Percentiles rank a stretch among this genome's conserved stretches.
phyloP scores from a whole-genome alignment of 352 stramenopile genomes.

The Globisporangium uncinulatum region DNA sequence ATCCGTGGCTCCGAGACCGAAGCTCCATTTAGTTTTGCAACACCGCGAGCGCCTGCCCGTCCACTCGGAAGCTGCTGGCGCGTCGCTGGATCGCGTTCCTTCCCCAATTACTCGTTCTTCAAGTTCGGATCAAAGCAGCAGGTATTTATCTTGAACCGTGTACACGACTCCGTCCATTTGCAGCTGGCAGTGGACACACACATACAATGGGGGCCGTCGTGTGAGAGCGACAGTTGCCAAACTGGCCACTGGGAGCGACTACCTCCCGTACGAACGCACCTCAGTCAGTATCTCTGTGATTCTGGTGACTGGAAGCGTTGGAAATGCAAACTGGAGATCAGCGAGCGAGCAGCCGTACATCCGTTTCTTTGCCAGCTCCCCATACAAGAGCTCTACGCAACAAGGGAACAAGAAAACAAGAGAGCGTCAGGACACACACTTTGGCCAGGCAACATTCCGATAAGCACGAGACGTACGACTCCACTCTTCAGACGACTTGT shows the following conservation, averaged over 20 bases:
- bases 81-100: neutral
- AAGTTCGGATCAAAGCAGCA: conserved; percentile 31
- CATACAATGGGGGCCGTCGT: too few species aligned
- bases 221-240: neutral
- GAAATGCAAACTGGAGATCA: conserved; percentile 59
- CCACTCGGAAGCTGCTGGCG: neutral
- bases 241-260: neutral
- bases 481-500: conserved; percentile 44
- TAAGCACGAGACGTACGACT: conserved; percentile 27
- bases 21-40: conserved; percentile 18
- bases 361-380: conserved; percentile 29
- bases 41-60: neutral
- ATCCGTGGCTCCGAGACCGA: conserved; percentile 56
- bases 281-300: conserved; percentile 52
- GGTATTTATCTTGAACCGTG: conserved; percentile 46
- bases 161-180: conserved; percentile 68
- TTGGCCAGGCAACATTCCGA: neutral
- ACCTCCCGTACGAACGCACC: conserved; percentile 29
- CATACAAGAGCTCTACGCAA: conserved; percentile 33
- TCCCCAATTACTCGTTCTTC: conserved; percentile 4
- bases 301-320: conserved; percentile 33
- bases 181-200: conserved; percentile 26
- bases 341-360: conserved; percentile 31
- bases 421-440: neutral
- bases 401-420: neutral